phyloP scores from a whole-genome alignment of 768 basidiomycete species.

The Sarcodon aspratus region DNA sequence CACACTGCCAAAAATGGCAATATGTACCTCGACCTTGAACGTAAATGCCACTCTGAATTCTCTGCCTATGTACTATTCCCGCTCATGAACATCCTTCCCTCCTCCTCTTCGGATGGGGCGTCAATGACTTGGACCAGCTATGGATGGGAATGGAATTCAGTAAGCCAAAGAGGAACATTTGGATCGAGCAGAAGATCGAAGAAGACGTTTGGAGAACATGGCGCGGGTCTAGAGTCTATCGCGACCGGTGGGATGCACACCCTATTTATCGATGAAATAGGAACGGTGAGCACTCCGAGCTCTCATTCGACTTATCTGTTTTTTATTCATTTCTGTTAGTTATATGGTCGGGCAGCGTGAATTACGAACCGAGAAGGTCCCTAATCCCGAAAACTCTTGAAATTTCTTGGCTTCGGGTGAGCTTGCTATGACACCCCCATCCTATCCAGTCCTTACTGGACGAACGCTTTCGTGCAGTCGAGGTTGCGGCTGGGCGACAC shows the following conservation, averaged over 20 bases:
- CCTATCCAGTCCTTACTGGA: conserved; percentile 60
- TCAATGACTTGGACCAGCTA: conserved; percentile 92
- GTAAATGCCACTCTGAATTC: conserved; percentile 24
- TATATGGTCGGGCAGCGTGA: conserved; percentile 77
- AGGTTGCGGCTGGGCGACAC: conserved; percentile 80
- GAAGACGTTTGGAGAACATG: conserved; percentile 55
- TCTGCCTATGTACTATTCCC: conserved; percentile 41
- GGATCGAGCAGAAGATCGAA: conserved; percentile 68
- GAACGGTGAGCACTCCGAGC: conserved; percentile 51
- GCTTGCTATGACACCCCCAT: conserved; percentile 43
- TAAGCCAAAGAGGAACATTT: conserved; percentile 66
- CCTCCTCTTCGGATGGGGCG: conserved; percentile 79
- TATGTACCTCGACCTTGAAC: no score
- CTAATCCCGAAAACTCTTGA: conserved; percentile 46
- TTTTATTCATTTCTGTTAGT: conserved; percentile 21
- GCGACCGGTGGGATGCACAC: conserved; percentile 85
- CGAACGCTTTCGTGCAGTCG: conserved; percentile 76
- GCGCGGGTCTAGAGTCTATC: conserved; percentile 73
- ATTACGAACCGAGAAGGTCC: conserved; percentile 65
- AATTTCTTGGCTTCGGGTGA: conserved; percentile 42
- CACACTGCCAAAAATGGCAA: no score
- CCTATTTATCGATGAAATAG: conserved; percentile 80
- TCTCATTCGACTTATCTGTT: neutral
- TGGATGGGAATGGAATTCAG: conserved; percentile 75
- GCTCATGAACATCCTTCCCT: conserved; percentile 50